Percentiles rank a stretch among this genome's conserved stretches.
phyloP scores from a whole-genome alignment of 2,329 filamentous ascomycete species.

The Cercospora canescens region DNA sequence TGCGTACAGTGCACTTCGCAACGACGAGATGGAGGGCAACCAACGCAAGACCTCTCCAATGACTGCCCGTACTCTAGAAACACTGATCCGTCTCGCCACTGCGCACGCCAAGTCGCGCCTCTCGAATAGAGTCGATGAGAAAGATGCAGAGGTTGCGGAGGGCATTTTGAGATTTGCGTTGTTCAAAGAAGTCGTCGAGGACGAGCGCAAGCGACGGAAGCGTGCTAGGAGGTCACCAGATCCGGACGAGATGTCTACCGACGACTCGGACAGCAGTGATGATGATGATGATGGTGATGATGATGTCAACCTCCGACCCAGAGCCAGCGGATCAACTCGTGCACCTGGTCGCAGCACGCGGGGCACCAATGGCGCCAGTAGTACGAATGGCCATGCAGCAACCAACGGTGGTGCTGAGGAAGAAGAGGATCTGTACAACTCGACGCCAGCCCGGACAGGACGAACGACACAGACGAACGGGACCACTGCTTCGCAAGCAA shows the following conservation, averaged over 20 bases:
- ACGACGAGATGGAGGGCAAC: constrained; percentile 94
- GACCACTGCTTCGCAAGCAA: constrained; percentile 54
- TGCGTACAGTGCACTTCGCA: constrained; percentile 87
- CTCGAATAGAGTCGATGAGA: constrained; percentile 83
- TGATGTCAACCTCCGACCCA: constrained; percentile 40
- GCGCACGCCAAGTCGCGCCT: constrained; percentile 92
- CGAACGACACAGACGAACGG: constrained; percentile 37
- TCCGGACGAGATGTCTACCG: constrained; percentile 55
- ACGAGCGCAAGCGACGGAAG: constrained; percentile 79
- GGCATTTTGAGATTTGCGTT: constrained; percentile 88
- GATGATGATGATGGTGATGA: constrained; percentile 67
- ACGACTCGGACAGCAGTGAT: constrained; percentile 57
- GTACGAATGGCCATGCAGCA: constrained; percentile 30
- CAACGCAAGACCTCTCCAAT: constrained; percentile 91
- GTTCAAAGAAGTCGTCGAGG: constrained; percentile 88
- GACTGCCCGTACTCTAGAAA: constrained; percentile 95
- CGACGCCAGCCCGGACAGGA: constrained; percentile 26
- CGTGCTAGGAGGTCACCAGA: constrained; percentile 66
- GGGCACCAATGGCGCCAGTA: constrained; percentile 21
- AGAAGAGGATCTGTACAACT: constrained; percentile 56
- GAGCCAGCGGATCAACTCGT: constrained; percentile 28
- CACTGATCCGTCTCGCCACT: constrained; percentile 94
- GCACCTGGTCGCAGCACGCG: constrained; percentile 29
- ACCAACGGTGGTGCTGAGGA: constrained; percentile 34
- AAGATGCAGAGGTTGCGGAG: constrained; percentile 85